Base-by-base conservation (phyloP, 2,329 filamentous ascomycete species). In the Fusarium sp. region DNA sequence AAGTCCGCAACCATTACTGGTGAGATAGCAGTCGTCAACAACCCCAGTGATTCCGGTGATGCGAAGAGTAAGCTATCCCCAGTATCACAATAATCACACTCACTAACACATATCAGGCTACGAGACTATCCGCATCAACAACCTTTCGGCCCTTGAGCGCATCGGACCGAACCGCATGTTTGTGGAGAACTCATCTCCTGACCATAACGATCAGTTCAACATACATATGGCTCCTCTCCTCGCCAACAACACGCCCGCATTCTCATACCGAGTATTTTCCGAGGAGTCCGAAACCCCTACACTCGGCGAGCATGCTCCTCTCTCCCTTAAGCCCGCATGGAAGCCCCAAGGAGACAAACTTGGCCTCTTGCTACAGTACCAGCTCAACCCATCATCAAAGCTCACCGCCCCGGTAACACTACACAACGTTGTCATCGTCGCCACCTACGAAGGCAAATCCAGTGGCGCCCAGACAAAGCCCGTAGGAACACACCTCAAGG, bases 81-180 rank as follows among this genome's bases (percentile, higher is more conserved):
- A 5, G 11, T 12, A 28, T 22, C 8, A 36, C 14, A 10, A 22
- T n/a, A 7, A 20, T 3, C 8, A 20, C 32, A 26, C 17, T 11
- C 9, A 32, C 56, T 75, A 58, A 78, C 61, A 53, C 18, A 48
- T n/a, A 4, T 3, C 35, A 90, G 88, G 83, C 26, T 84, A 85
- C 36, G 89, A 95, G 78, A 92, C 86, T 5, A 92, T 98, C 74
- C 92, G 94, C 26, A 90, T 99, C 68, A 94, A 97, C 78, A 96
- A 98, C 80, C 98, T 97, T 80, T 84, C 91, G 15, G 88, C 89
- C n/a, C 88, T 99, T 11, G 96, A 98, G 78, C 95, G 94, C 78
- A 95, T 99, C 64, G 95, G 95, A 1, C 95, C 95, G 3, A 99
- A 99, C 81, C 94, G 94, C 48, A 93, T 95, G 65, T 97, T 98